Evolutionary conservation across 768 basidiomycete genomes (phyloP).

Genomic region (Auriscalpium vulgare): DNA sequence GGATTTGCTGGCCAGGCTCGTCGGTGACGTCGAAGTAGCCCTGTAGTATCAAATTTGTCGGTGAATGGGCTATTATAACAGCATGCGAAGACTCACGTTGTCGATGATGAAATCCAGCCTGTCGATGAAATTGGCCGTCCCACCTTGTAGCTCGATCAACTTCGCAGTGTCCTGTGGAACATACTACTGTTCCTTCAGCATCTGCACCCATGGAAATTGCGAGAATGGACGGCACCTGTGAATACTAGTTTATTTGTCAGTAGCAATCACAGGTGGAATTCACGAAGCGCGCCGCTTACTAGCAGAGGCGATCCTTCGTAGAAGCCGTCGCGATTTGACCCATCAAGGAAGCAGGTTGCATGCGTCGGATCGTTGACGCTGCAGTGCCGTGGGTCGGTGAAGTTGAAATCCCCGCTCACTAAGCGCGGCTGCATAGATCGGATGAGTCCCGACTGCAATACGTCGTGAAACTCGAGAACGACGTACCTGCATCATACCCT

Average conservation of each 20-base stretch:
- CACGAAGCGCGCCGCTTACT: slow-evolving; percentile 26
- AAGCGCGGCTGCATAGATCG: slow-evolving; percentile 38
- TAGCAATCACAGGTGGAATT: too few relatives aligned
- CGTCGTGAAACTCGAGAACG: neutral
- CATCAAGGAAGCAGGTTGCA: slow-evolving; percentile 54
- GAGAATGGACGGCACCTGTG: too few relatives aligned
- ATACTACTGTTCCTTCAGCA: slow-evolving; percentile 30
- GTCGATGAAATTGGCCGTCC: slow-evolving; percentile 41
- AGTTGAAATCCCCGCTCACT: slow-evolving; percentile 50
- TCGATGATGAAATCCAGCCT: slow-evolving; percentile 53
- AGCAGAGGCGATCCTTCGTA: slow-evolving; percentile 59
- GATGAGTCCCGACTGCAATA: neutral
- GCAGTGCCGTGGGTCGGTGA: slow-evolving; percentile 60
- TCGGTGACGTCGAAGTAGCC: slow-evolving; percentile 56
- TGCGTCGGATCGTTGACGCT: slow-evolving; percentile 51
- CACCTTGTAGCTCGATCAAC: slow-evolving; percentile 55
- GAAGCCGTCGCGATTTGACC: slow-evolving; percentile 49
- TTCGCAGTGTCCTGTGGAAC: slow-evolving; percentile 60
- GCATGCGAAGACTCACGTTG: slow-evolving; percentile 25
- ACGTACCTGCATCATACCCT: slow-evolving; percentile 55
- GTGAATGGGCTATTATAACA: neutral
- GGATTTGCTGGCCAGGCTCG: slow-evolving; percentile 62
- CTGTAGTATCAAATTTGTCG: slow-evolving; percentile 19
- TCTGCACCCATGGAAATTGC: neutral
- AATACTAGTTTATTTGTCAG: too few relatives aligned